Evolutionary conservation across 2,329 filamentous ascomycete species (phyloP), one percentile per base, ranked within the genome.

Genomic region (Parastagonospora avenae): DNA sequence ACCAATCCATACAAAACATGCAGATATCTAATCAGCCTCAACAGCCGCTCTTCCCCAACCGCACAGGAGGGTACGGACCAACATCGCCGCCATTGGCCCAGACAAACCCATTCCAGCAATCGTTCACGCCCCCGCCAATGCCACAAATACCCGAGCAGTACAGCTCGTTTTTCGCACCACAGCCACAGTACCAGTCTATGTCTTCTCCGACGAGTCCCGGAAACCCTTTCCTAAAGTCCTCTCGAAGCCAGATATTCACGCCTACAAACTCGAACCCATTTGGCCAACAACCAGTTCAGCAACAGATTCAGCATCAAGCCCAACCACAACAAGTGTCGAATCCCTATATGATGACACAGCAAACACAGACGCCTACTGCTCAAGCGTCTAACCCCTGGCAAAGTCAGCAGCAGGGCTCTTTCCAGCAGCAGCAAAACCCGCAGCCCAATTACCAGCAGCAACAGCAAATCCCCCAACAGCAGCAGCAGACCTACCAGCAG

Each of bases 1-100:
- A 86, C 56, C 84, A 89, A 62, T 85, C 89, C 1, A 89, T 96
- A 65, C 87, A 92, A 67, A 85, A 84, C 55, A 81, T 96, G 73
- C 86, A 90, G 32, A 76, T 96, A 2, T 85, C 69, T 28, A 68
- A 66, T 24, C 64, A 65, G 32, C 40, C 54, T 28, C 63, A 62
- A 33, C 66, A 68, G 32, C 61, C 84, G 32, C 77, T 92, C 28
- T 92, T 92, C 68, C 88, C 90, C 7, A 85, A 92, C 64, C 86
- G 87, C 46, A 92, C 90, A 1, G 89, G 89, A 46, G 89, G 85
- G 16, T 81, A 59, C 52, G 74, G 72, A 9, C 55, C 72, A 73
- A 47, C 55, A 12, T 79, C 77, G 15, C 65, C 51, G 19, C 70
- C 68, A 29, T 72, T 68, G 29, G 64, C 66, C 4, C 70, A 71